These are phyloP conservation scores for Apiospora malaysiana DNA, from an alignment of 2,329 filamentous ascomycete genomes.

Conservation along the genomic window DNA sequence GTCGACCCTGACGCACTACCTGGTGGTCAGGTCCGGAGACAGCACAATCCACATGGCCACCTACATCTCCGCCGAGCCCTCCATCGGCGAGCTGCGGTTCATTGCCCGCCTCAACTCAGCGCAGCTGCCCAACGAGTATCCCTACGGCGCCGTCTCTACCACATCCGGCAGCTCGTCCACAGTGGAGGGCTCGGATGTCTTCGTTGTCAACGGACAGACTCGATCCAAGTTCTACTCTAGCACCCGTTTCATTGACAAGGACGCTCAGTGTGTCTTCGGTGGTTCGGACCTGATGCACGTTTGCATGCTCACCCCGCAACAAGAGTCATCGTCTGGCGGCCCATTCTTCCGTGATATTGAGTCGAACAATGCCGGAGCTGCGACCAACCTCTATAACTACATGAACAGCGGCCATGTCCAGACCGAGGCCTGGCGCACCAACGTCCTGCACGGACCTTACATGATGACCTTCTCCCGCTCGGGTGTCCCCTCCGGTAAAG, in stretches of 20 bases:
- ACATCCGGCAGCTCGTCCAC: slow-evolving; percentile 56
- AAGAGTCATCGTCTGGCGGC: slow-evolving; percentile 68
- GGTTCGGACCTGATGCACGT: slow-evolving; percentile 56
- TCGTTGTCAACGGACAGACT: slow-evolving; percentile 65
- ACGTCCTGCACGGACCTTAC: slow-evolving; percentile 71
- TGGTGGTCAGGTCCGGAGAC: slow-evolving; percentile 65
- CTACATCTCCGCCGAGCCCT: slow-evolving; percentile 62
- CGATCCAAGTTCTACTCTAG: slow-evolving; percentile 74
- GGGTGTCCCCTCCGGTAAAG: slow-evolving; percentile 54
- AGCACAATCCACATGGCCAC: slow-evolving; percentile 67
- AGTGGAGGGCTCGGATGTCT: slow-evolving; percentile 66
- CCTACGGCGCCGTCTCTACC: slow-evolving; percentile 60
- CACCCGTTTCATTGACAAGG: slow-evolving; percentile 72
- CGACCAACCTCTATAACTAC: slow-evolving; percentile 68
- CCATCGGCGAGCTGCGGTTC: slow-evolving; percentile 66
- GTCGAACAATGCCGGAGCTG: slow-evolving; percentile 65
- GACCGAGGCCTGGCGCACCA: slow-evolving; percentile 63
- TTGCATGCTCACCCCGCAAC: slow-evolving; percentile 63
- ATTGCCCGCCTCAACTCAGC: slow-evolving; percentile 64
- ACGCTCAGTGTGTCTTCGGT: slow-evolving; percentile 66
- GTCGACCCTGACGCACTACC: slow-evolving; percentile 67
- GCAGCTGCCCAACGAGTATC: slow-evolving; percentile 57
- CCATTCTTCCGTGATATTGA: slow-evolving; percentile 72
- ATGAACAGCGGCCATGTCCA: slow-evolving; percentile 71
- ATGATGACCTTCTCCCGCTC: slow-evolving; percentile 65